phyloP scores from a whole-genome alignment of 2,329 filamentous ascomycete species.

The Curvularia hawaiiensis region DNA sequence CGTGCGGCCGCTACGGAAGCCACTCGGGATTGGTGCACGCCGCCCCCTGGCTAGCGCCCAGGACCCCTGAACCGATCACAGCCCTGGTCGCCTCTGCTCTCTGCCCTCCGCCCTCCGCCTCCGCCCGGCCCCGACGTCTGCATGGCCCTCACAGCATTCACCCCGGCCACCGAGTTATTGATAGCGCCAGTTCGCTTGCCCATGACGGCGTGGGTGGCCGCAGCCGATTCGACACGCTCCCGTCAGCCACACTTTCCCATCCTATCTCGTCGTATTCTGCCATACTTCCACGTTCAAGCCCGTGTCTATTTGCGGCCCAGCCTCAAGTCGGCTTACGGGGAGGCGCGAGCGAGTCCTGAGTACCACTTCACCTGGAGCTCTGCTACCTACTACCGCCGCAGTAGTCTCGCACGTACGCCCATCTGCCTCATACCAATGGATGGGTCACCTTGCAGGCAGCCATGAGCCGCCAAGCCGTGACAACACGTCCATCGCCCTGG shows the following conservation, averaged over 20 bases:
- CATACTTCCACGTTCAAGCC: slow-evolving; percentile 2
- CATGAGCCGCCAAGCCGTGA: slow-evolving; percentile 2
- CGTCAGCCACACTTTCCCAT: slow-evolving; percentile 12
- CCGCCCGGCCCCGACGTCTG: slow-evolving; percentile 18
- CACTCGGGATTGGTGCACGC: slow-evolving; percentile 16
- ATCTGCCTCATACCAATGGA: neutral
- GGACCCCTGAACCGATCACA: slow-evolving; percentile 20
- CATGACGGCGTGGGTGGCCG: neutral
- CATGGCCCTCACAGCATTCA: slow-evolving; percentile 14
- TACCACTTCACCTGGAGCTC: neutral
- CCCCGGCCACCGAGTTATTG: slow-evolving; percentile 3
- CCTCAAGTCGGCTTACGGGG: neutral
- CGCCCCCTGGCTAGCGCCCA: slow-evolving; percentile 14
- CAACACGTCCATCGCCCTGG: slow-evolving; percentile 1
- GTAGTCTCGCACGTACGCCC: neutral
- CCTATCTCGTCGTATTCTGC: slow-evolving; percentile 6
- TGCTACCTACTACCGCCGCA: slow-evolving; percentile 6
- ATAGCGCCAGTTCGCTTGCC: slow-evolving; percentile 12
- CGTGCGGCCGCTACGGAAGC: slow-evolving; percentile 23
- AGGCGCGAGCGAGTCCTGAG: neutral
- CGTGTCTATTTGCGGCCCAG: slow-evolving; percentile 4
- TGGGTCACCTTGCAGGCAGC: slow-evolving; percentile 13
- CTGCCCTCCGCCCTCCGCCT: slow-evolving; percentile 2
- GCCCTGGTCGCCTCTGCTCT: slow-evolving; percentile 13
- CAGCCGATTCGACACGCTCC: slow-evolving; percentile 7